Evolutionary conservation across 169 alveolate genomes (phyloP).

Genomic region (Eimeria maxima): DNA sequence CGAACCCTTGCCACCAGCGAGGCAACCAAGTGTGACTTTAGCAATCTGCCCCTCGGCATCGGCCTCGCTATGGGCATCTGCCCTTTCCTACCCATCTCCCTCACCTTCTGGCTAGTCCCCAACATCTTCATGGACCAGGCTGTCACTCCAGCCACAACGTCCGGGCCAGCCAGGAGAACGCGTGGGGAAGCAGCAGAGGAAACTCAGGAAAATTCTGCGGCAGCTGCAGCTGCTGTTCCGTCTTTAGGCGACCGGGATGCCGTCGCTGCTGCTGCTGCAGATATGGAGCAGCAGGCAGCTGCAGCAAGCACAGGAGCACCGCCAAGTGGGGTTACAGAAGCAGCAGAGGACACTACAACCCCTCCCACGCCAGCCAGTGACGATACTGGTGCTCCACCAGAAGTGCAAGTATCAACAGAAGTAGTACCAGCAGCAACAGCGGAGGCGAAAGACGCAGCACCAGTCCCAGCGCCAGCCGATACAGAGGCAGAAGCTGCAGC

Average conservation of each 20-base stretch:
- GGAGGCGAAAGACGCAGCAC: background rate
- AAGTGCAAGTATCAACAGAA: background rate
- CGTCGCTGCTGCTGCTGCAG: constrained; percentile 16
- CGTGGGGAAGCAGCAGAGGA: background rate
- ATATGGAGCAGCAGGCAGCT: background rate
- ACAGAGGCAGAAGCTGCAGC: background rate
- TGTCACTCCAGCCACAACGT: background rate
- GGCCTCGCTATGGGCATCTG: constrained; percentile 39
- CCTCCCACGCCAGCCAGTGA: background rate
- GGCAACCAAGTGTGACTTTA: constrained; percentile 68
- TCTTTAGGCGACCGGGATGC: background rate
- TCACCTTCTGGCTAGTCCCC: constrained; percentile 82
- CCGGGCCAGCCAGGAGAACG: background rate
- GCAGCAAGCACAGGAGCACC: constrained; percentile 33
- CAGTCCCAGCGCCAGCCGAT: background rate
- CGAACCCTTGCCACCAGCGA: constrained; percentile 58
- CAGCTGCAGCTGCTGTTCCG: background rate
- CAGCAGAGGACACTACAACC: background rate
- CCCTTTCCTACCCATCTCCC: constrained; percentile 76
- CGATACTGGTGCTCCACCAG: background rate
- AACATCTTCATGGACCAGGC: constrained; percentile 71
- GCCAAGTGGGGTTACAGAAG: constrained; percentile 1
- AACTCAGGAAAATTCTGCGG: background rate
- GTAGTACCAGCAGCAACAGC: background rate
- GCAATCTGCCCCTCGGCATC: constrained; percentile 55